Evolutionary conservation across 345 rosid genomes (phyloP).

Genomic region (Limnanthes douglasii): DNA sequence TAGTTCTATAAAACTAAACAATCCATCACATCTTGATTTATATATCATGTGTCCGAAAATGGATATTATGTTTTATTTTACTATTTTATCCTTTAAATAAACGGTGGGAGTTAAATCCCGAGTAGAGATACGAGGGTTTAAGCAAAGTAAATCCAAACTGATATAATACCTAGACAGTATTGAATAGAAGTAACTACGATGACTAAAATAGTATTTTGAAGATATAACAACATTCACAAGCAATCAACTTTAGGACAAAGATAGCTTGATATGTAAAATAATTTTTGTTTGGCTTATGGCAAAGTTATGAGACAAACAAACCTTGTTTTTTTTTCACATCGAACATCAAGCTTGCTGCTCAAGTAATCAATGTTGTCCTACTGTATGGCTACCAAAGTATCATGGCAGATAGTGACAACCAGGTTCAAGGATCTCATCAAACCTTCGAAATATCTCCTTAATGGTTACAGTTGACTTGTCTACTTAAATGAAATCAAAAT

Average conservation of each 20-base stretch:
- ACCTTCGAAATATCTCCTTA: constrained; percentile 59
- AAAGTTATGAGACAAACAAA: too few relatives aligned
- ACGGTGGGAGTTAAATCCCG: too few relatives aligned
- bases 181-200: constrained; percentile 36
- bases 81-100: too few relatives aligned
- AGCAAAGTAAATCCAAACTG: too few relatives aligned
- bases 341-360: constrained; percentile 75
- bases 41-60: too few relatives aligned
- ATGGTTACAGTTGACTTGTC: constrained; percentile 69
- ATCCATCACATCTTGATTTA: too few relatives aligned
- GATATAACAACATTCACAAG: constrained; percentile 1
- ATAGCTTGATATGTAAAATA: too few relatives aligned
- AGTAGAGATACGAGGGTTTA: too few relatives aligned
- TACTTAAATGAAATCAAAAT: constrained; percentile 46
- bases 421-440: constrained; percentile 57
- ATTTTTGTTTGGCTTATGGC: too few relatives aligned
- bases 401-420: constrained; percentile 81
- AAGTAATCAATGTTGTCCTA: constrained; percentile 56
- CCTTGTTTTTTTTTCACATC: constrained; percentile 87
- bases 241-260: neutral
- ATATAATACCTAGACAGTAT: too few relatives aligned
- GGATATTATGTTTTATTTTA: too few relatives aligned
- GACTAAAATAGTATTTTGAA: constrained; percentile 31
- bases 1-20: too few relatives aligned
- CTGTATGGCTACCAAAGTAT: constrained; percentile 62